Percentiles rank a stretch among this genome's conserved stretches.
Evolutionary conservation across 2,329 filamentous ascomycete genomes (phyloP).

Genomic region (Anisogramma anomala): DNA sequence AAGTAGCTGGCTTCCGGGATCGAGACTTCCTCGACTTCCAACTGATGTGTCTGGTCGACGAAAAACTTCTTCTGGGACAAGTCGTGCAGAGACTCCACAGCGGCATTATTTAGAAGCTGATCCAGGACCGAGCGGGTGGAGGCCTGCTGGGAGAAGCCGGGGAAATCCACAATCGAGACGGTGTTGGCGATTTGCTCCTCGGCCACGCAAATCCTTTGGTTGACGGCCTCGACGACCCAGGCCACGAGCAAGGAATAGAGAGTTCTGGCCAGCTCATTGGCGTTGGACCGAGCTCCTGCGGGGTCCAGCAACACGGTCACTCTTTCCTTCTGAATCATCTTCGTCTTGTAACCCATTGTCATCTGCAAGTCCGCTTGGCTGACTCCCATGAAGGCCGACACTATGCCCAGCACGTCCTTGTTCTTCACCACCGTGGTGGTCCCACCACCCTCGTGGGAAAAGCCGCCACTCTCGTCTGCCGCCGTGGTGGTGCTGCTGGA

Average conservation of each 20-base stretch:
- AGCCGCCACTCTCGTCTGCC: slow-evolving; percentile 88
- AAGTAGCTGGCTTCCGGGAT: slow-evolving; percentile 93
- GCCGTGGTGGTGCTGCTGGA: slow-evolving; percentile 66
- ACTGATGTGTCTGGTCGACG: slow-evolving; percentile 80
- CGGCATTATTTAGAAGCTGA: slow-evolving; percentile 88
- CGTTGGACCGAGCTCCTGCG: slow-evolving; percentile 76
- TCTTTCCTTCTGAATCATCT: slow-evolving; percentile 88
- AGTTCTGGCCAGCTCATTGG: slow-evolving; percentile 85
- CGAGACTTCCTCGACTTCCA: slow-evolving; percentile 86
- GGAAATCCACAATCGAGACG: slow-evolving; percentile 90
- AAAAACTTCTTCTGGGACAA: slow-evolving; percentile 93
- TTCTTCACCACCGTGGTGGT: slow-evolving; percentile 82
- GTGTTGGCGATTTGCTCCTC: slow-evolving; percentile 90
- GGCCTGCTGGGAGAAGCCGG: slow-evolving; percentile 77
- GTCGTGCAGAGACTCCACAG: slow-evolving; percentile 84
- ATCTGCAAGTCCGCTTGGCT: slow-evolving; percentile 69
- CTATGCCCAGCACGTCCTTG: slow-evolving; percentile 72
- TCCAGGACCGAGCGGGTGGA: slow-evolving; percentile 79
- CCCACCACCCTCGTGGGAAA: slow-evolving; percentile 87
- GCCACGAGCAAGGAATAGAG: slow-evolving; percentile 89
- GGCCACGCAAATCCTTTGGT: slow-evolving; percentile 74
- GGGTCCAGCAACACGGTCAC: slow-evolving; percentile 99
- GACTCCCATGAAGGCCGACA: slow-evolving; percentile 92
- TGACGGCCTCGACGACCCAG: slow-evolving; percentile 86
- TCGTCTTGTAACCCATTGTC: slow-evolving; percentile 89